phyloP scores from a whole-genome alignment of 1,139 yeast species.

The Kodamaea plutei region DNA sequence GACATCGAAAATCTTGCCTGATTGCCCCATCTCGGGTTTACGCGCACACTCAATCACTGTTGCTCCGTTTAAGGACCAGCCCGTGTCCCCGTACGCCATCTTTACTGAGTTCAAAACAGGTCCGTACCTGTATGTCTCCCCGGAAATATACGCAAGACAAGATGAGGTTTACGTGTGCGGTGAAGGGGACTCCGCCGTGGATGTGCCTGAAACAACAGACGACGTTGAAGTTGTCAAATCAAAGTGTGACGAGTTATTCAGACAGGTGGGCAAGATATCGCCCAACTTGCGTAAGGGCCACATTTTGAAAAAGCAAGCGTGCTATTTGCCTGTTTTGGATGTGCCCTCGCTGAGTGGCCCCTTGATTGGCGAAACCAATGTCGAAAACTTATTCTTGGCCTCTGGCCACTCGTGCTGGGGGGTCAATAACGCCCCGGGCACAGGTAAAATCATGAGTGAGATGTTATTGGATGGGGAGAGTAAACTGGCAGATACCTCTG shows the following conservation, averaged over 20 bases:
- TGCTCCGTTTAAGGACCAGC: conserved; percentile 65
- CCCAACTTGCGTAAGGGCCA: conserved; percentile 71
- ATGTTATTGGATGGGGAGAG: conserved; percentile 81
- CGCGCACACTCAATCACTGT: conserved; percentile 94
- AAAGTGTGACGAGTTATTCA: conserved; percentile 83
- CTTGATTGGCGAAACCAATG: conserved; percentile 87
- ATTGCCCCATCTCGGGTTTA: conserved; percentile 87
- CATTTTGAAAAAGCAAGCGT: conserved; percentile 83
- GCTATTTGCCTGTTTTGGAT: conserved; percentile 91
- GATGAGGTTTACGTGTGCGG: conserved; percentile 98
- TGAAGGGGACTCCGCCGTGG: conserved; percentile 88
- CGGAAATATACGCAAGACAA: conserved; percentile 91
- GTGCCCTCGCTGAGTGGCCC: conserved; percentile 94
- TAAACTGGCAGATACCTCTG: conserved; percentile 70
- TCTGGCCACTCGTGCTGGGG: conserved; percentile 99
- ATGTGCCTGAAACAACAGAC: conserved; percentile 90
- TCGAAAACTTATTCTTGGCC: conserved; percentile 71
- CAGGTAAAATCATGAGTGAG: conserved; percentile 91
- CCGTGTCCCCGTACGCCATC: conserved; percentile 87
- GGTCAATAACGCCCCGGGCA: conserved; percentile 94
- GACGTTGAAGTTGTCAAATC: conserved; percentile 86
- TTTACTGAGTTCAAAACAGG: conserved; percentile 83
- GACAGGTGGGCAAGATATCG: conserved; percentile 75
- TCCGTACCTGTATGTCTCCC: conserved; percentile 66
- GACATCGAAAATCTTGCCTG: conserved; percentile 87